phyloP scores from a whole-genome alignment of 148 eudicot species.

The Mesembryanthemum crystallinum region DNA sequence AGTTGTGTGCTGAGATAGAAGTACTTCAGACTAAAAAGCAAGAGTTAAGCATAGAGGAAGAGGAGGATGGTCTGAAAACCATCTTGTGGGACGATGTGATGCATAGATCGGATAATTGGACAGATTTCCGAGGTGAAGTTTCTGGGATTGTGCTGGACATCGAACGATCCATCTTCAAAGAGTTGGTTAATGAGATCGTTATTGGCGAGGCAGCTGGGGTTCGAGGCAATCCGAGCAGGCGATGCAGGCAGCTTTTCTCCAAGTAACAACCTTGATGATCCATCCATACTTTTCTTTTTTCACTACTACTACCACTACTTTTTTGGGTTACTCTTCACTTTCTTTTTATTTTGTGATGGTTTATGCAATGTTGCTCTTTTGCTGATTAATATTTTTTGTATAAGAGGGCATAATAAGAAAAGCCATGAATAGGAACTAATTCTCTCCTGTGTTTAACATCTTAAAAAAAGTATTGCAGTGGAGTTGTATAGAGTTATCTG shows the following conservation, averaged over 20 bases:
- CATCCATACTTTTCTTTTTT: not conserved
- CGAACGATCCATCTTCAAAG: constrained; percentile 82
- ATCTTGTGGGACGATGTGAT: constrained; percentile 70
- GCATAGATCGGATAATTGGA: constrained; percentile 58
- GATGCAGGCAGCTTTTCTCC: constrained; percentile 56
- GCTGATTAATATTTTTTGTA: not conserved
- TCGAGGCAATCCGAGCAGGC: constrained; percentile 42
- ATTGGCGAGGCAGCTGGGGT: constrained; percentile 46
- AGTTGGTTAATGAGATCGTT: constrained; percentile 71
- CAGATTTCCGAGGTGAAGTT: constrained; percentile 48
- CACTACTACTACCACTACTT: not conserved
- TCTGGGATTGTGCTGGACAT: constrained; percentile 67
- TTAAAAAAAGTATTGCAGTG: constrained; percentile 9
- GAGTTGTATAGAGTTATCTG: constrained; percentile 24
- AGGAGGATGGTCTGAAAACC: constrained; percentile 59
- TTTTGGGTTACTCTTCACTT: too few relatives aligned
- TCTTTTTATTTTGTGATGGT: not conserved
- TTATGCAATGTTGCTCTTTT: not conserved
- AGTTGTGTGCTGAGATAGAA: constrained; percentile 77
- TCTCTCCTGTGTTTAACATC: constrained; percentile 17
- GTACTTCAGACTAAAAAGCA: constrained; percentile 38
- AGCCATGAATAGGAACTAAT: constrained; percentile 18
- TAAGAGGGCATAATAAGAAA: constrained; percentile 26
- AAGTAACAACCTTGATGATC: constrained; percentile 28
- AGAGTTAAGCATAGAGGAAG: constrained; percentile 46